Percentiles rank a stretch among this genome's conserved stretches.
Conservation (phyloP, 176 grass and related monocot species). For the Aegilops umbellulata region DNA sequence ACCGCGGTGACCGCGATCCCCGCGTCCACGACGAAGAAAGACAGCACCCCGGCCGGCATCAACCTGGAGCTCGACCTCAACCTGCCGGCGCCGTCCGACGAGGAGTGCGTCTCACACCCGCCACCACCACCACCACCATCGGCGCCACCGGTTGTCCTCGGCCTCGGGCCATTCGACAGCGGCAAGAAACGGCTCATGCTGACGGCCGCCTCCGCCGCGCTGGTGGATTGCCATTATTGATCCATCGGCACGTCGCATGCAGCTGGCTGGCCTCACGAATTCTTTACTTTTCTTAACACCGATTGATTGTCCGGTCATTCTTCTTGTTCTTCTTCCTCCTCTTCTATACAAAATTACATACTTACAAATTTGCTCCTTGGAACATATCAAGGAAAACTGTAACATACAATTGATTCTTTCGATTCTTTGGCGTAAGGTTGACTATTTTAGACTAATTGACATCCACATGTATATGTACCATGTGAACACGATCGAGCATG, state of each 20-base stretch:
- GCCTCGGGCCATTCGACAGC: constrained; percentile 32
- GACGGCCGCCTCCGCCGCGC: constrained; percentile 27
- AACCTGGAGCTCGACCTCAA: constrained; percentile 73
- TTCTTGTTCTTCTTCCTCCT: background rate
- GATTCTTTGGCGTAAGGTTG: constrained; percentile 40
- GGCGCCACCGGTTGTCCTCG: constrained; percentile 17
- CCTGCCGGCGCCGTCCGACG: constrained; percentile 59
- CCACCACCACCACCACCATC: background rate
- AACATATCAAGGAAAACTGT: constrained; percentile 32
- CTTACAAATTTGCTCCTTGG: constrained; percentile 30
- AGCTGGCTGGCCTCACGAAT: constrained; percentile 30
- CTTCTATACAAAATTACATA: background rate
- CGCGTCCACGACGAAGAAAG: constrained; percentile 17
- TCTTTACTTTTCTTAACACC: constrained; percentile 42
- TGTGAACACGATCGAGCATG: background rate
- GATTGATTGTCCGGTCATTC: constrained; percentile 26
- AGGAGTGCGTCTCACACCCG: constrained; percentile 19
- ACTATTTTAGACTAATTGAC: constrained; percentile 8
- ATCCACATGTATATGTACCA: background rate
- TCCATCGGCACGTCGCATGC: constrained; percentile 28
- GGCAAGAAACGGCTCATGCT: constrained; percentile 42
- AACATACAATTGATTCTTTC: constrained; percentile 50
- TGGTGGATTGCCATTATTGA: constrained; percentile 68
- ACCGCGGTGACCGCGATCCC: background rate
- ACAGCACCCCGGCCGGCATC: constrained; percentile 7